Conservation (phyloP, 164 flowering plant species). For the Vitis rupestris region DNA sequence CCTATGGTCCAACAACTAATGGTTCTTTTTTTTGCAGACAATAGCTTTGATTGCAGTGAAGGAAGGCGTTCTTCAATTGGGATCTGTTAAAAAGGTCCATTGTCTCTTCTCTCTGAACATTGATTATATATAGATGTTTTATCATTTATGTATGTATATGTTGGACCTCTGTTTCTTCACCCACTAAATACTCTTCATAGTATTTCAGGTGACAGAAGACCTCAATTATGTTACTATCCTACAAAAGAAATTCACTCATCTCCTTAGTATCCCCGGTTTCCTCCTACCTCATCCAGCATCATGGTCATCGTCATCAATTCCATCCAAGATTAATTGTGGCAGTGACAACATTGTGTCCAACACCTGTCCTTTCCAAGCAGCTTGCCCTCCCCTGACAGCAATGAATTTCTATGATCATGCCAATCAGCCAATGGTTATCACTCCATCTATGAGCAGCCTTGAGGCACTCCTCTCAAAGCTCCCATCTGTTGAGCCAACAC, state of each 20-base stretch:
- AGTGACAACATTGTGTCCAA: background rate
- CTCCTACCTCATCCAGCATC: background rate
- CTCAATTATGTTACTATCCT: background rate
- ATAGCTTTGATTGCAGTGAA: conserved; percentile 1
- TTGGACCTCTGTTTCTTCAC: background rate
- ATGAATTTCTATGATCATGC: background rate
- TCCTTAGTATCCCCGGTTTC: background rate
- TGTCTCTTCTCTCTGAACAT: background rate
- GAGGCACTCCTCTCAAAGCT: conserved; percentile 1
- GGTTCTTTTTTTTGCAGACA: background rate
- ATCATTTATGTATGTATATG: background rate
- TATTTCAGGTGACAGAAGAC: background rate
- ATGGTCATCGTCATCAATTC: background rate
- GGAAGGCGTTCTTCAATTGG: background rate
- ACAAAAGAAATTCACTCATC: background rate
- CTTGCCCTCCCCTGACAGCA: background rate
- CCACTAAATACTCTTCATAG: background rate
- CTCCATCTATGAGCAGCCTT: conserved; percentile 1
- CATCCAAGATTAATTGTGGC: background rate
- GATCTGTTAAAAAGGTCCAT: background rate
- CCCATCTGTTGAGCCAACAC: background rate
- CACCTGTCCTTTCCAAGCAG: background rate
- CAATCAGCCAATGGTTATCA: background rate
- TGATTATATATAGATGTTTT: background rate
- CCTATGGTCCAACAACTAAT: too few relatives aligned